Evolutionary conservation across 306 rosid species (phyloP), one percentile per base, ranked within the genome.

Genomic region (Corylus americana): DNA sequence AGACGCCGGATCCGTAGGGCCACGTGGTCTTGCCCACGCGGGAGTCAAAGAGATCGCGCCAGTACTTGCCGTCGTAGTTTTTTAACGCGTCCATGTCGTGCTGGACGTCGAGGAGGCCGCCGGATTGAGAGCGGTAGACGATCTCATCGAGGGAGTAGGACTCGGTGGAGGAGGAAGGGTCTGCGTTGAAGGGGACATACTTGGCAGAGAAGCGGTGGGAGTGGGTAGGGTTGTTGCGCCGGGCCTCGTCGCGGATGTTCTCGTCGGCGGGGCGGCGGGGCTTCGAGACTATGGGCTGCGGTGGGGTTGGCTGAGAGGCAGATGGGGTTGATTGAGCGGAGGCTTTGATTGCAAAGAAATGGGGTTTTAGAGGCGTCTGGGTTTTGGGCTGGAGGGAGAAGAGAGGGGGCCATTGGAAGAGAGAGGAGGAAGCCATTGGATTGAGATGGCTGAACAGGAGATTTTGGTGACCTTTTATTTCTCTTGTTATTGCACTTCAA

Each of bases 1-100:
- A 93, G 31, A 93, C 98, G 4, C 97, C 94, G 4, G 97, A 93
- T 5, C 95, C 93, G 35, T 91, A 93, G 5, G 98, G 98, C 98
- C 97, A 93, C 3, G 91, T 91, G 45, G 97, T 90, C 79, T 90
- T 91, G 1, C 93, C 95, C 8, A 91, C 84, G 12, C 95, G 90
- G 0, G 97, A 93, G 61, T 91, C 97, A 39, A 93, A 93, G 76
- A 91, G 93, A 67, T 80, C 76, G 20, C 93, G 91, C 98, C 98
- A 93, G 85, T 91, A 87, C 17, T 79, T 81, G 2, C 93, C 98
- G 51, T 87, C 90, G 81, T 90, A 89, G 20, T 82, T 85, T 72
- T 87, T 91, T 42, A 93, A 84, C 2, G 98, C 95, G 5, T 48
- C 83, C 51, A 93, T 77, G 75, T 90, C 93, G 64, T 93, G 97